Percentiles rank a stretch among this genome's conserved stretches.
These are phyloP conservation scores for Panus rudis DNA, from an alignment of 768 basidiomycete species.

Conservation along the genomic window DNA sequence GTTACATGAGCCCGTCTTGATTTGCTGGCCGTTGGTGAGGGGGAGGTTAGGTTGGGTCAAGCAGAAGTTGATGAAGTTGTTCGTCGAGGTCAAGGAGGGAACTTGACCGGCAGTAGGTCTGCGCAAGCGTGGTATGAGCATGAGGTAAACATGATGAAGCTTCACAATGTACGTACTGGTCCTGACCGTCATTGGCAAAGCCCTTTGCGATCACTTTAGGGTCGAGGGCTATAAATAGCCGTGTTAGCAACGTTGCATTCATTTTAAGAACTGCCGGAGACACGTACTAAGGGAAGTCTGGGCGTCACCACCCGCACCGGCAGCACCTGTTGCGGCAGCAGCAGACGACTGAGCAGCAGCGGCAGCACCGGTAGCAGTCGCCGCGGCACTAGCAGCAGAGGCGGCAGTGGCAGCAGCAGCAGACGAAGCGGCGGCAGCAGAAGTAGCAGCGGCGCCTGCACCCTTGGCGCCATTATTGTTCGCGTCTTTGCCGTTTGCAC, in stretches of 20 bases:
- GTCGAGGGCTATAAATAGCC: slow-evolving; percentile 29
- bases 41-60: slow-evolving; percentile 39
- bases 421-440: slow-evolving; percentile 16
- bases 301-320: slow-evolving; percentile 26
- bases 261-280: neutral
- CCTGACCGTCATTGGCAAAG: slow-evolving; percentile 46
- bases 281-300: slow-evolving; percentile 37
- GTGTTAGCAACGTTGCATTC: neutral
- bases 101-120: slow-evolving; percentile 35
- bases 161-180: too few species aligned
- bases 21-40: slow-evolving; percentile 55
- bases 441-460: slow-evolving; percentile 6
- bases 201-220: slow-evolving; percentile 44
- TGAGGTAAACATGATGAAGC: too few species aligned
- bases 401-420: slow-evolving; percentile 6
- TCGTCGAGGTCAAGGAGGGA: slow-evolving; percentile 48
- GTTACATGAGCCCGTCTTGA: slow-evolving; percentile 41
- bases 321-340: slow-evolving; percentile 16
- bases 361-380: slow-evolving; percentile 9
- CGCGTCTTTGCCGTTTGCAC: slow-evolving; percentile 2
- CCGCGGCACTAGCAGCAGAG: slow-evolving; percentile 8
- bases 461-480: slow-evolving; percentile 11
- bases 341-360: slow-evolving; percentile 12
- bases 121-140: too few species aligned
- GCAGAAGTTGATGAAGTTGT: slow-evolving; percentile 73